These are phyloP conservation scores for Yarrowia alimentaria DNA, from an alignment of 805 yeast species.

Conservation along the genomic window DNA sequence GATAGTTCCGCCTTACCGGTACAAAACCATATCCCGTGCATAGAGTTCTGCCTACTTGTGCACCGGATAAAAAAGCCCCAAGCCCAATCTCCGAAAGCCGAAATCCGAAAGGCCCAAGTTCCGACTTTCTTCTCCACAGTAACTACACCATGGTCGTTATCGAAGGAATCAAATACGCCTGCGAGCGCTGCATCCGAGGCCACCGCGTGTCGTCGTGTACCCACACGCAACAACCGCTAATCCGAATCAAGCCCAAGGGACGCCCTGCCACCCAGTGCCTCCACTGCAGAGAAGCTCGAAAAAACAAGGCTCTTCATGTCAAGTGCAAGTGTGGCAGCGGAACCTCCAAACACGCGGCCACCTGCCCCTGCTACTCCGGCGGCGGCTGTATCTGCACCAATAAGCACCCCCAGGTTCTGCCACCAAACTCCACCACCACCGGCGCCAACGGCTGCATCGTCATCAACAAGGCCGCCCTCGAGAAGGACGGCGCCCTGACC, in stretches of 20 bases:
- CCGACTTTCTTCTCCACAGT: too few species aligned
- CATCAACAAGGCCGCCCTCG: conserved; percentile 9
- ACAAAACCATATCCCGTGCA: too few species aligned
- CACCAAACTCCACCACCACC: conserved; percentile 17
- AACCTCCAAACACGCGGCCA: conserved; percentile 28
- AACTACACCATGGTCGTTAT: conserved; percentile 69
- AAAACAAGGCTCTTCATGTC: conserved; percentile 33
- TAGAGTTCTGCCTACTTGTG: too few species aligned
- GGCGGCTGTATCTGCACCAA: conserved; percentile 24
- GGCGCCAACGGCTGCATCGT: conserved; percentile 31
- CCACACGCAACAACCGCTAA: conserved; percentile 85
- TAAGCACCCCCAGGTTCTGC: conserved; percentile 22
- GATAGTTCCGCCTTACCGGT: too few species aligned
- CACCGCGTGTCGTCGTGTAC: conserved; percentile 93
- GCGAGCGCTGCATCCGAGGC: conserved; percentile 94
- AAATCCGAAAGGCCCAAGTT: too few species aligned
- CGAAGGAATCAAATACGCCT: conserved; percentile 92
- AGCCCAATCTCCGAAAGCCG: too few species aligned
- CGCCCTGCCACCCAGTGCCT: conserved; percentile 90
- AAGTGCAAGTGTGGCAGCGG: conserved; percentile 40
- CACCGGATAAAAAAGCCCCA: too few species aligned
- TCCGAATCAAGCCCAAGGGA: conserved; percentile 95
- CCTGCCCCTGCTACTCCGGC: conserved; percentile 34
- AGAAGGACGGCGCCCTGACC: neutral
- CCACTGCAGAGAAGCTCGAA: conserved; percentile 54